Percentiles rank a stretch among this genome's conserved stretches.
Evolutionary conservation across 768 basidiomycete genomes (phyloP).

Genomic region (Imleria badia): DNA sequence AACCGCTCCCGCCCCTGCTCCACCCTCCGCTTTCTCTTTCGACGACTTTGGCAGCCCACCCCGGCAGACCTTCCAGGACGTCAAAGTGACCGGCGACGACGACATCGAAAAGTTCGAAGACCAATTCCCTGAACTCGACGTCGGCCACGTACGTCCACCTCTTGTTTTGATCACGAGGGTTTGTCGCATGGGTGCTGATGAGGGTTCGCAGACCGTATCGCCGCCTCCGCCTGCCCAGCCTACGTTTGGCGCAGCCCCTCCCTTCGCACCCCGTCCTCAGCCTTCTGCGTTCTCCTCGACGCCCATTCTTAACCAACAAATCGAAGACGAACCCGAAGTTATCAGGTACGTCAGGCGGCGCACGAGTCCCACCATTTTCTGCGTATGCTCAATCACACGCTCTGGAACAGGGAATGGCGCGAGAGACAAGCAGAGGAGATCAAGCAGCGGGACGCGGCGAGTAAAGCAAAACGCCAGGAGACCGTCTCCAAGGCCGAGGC

Average conservation of each 20-base stretch:
- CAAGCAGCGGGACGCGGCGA: conserved; percentile 75
- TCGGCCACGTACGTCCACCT: conserved; percentile 38
- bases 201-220: conserved; percentile 34
- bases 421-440: conserved; percentile 86
- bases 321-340: too few relatives aligned
- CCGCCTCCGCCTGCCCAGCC: conserved; percentile 31
- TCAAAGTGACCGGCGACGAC: conserved; percentile 83
- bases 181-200: conserved; percentile 6
- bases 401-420: conserved; percentile 86
- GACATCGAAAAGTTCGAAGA: conserved; percentile 84
- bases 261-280: conserved; percentile 81
- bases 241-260: conserved; percentile 47
- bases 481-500: conserved; percentile 82
- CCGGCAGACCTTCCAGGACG: conserved; percentile 42
- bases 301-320: conserved; percentile 66
- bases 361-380: too few relatives aligned
- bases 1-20: conserved; percentile 25
- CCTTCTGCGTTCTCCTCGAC: conserved; percentile 68
- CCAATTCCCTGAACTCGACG: conserved; percentile 80
- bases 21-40: conserved; percentile 57
- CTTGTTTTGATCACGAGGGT: conserved; percentile 8
- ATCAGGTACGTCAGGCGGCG: too few relatives aligned
- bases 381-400: too few relatives aligned
- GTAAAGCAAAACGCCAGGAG: conserved; percentile 75
- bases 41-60: conserved; percentile 60